phyloP scores from a whole-genome alignment of 768 basidiomycete genomes.

The Lactarius sp. region DNA sequence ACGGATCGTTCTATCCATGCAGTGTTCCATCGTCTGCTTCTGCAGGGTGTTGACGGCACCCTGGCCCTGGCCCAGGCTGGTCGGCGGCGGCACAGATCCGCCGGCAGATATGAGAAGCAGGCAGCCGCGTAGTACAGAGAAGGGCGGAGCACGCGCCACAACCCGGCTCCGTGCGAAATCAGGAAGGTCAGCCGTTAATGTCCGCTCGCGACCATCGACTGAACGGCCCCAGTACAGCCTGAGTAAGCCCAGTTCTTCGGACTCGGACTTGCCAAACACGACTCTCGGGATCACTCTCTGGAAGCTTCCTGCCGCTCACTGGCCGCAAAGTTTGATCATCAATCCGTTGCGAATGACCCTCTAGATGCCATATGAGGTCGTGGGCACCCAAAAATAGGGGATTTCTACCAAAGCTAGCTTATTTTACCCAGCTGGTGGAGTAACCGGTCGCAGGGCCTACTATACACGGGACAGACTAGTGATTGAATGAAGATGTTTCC shows the following conservation, averaged over 20 bases:
- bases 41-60: too few relatives aligned
- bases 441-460: neutral
- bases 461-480: neutral
- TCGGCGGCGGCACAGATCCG: neutral
- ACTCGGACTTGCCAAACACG: neutral
- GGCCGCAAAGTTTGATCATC: neutral
- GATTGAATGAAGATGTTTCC: neutral
- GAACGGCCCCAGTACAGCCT: neutral
- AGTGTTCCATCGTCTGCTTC: too few relatives aligned
- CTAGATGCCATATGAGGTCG: neutral
- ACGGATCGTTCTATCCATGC: too few relatives aligned
- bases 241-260: neutral
- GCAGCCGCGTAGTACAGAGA: neutral
- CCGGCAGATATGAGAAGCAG: neutral
- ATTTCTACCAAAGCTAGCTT: too few relatives aligned
- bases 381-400: neutral
- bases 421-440: neutral
- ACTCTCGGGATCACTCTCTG: neutral
- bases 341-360: neutral
- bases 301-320: neutral
- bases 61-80: neutral
- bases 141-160: neutral
- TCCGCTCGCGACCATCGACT: neutral
- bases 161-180: neutral
- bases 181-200: neutral